Evolutionary conservation across 2,329 filamentous ascomycete species (phyloP), one percentile per base, ranked within the genome.

Genomic region (Penicillium fuscoglaucum): DNA sequence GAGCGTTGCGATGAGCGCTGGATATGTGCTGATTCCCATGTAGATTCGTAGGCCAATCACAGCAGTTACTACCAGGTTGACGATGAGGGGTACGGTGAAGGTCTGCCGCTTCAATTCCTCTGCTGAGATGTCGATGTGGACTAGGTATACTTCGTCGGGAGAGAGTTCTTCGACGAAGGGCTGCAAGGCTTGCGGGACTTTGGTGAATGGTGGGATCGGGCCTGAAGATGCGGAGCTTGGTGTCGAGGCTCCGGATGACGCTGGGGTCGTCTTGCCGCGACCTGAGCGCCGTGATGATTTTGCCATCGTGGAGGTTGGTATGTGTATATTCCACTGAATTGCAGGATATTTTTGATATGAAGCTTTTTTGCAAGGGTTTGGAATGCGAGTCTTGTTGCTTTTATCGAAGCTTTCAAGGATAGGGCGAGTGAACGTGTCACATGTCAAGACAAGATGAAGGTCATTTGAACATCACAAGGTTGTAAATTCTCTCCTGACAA

Each of bases 81-180:
- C 86, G 19, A 87, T 74, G 19, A 91, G 82, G 17, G 93, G 91
- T 0, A 96, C 87, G 48, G 86, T 68, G 76, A 96, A 97, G 68
- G 96, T 89, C 69, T 90, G 89, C 72, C 85, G 85, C 78, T 97
- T 97, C 77, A 93, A 86, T 29, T 82, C 80, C 21, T 77, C 75
- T 0, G 87, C 86, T 61, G 89, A 87, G 60, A 77, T 78, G 80
- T 97, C 93, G 75, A 96, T 80, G 79, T 96, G 92, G 31, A 89
- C 83, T 68, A 97, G 84, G 82, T 97, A 96, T 72, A 96, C 83
- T 74, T 90, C 86, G 56, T 83, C 78, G 56, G 83, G 80, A 58
- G 86, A 83, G 59, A 96, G 86, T 44, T 80, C 83, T 37, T 83
- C 78, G 69, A 90, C 82, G 72, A 96, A 88, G 12, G 87, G 83